Conservation (phyloP, 441 rosid species). For the Gossypium schwendimanii region DNA sequence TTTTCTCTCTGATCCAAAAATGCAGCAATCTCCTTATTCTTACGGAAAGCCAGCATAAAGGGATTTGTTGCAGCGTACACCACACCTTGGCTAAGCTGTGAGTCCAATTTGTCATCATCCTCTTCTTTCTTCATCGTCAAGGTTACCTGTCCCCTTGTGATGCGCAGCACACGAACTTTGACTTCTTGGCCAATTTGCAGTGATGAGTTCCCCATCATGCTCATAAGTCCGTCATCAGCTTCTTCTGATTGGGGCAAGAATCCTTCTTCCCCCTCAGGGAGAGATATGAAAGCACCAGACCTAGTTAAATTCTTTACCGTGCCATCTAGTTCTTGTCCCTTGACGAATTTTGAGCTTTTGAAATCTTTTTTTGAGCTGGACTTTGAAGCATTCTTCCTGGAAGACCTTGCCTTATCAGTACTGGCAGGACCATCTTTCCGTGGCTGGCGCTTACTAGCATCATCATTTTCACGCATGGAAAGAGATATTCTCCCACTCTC, state of each 20-base stretch:
- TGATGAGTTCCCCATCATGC: conserved; percentile 55
- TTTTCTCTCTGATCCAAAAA: conserved; percentile 70
- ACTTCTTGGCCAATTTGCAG: conserved; percentile 70
- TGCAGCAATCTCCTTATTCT: conserved; percentile 64
- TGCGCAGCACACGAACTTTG: conserved; percentile 60
- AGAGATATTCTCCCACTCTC: conserved; percentile 79
- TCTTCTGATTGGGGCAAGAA: conserved; percentile 76
- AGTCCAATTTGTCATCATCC: conserved; percentile 33
- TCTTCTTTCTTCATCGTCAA: conserved; percentile 81
- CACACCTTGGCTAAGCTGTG: conserved; percentile 41
- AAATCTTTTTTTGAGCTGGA: conserved; percentile 41
- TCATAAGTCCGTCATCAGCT: conserved; percentile 58
- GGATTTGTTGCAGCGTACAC: conserved; percentile 66
- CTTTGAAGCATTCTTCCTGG: conserved; percentile 41
- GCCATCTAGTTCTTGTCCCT: conserved; percentile 78
- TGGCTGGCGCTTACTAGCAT: conserved; percentile 28
- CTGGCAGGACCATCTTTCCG: conserved; percentile 37
- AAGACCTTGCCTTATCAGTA: conserved; percentile 45
- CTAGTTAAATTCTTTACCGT: conserved; percentile 70
- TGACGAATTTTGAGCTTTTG: conserved; percentile 49
- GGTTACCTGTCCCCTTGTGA: conserved; percentile 67
- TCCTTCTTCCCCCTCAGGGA: conserved; percentile 92
- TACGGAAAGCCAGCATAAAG: conserved; percentile 68
- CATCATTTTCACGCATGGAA: conserved; percentile 63
- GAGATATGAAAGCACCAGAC: conserved; percentile 80